Percentiles rank a stretch among this genome's conserved stretches.
Evolutionary conservation across 768 basidiomycete genomes (phyloP).

Genomic region (Xerocomus spinulosus): DNA sequence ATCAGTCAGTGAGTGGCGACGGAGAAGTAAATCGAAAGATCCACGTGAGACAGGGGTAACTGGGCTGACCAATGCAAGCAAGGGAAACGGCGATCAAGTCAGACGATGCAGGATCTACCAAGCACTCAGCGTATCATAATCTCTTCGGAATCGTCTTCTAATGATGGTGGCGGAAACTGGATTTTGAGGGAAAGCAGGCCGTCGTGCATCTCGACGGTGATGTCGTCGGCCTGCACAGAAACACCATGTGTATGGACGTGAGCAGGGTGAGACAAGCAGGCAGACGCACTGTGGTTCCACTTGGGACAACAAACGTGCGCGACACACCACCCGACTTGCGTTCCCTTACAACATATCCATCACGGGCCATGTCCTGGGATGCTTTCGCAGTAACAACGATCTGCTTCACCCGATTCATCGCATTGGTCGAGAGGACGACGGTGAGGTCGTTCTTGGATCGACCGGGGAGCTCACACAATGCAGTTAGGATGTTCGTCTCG

Average conservation of each 20-base stretch:
- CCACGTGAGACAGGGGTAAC: background rate
- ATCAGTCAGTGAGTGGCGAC: constrained; percentile 10
- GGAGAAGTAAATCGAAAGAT: background rate
- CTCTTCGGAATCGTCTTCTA: constrained; percentile 40
- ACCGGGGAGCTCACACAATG: constrained; percentile 68
- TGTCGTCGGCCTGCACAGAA: constrained; percentile 44
- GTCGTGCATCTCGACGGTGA: constrained; percentile 52
- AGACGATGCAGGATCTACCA: constrained; percentile 13
- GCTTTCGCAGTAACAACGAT: constrained; percentile 50
- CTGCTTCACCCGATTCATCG: constrained; percentile 59
- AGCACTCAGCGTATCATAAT: constrained; percentile 45
- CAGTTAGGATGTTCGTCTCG: constrained; percentile 47
- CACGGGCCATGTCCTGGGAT: constrained; percentile 38
- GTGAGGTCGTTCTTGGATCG: constrained; percentile 53
- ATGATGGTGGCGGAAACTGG: constrained; percentile 43
- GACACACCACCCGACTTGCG: constrained; percentile 49
- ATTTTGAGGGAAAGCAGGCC: constrained; percentile 58
- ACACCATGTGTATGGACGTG: constrained; percentile 5
- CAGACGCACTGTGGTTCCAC: constrained; percentile 48
- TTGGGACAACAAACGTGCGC: constrained; percentile 51
- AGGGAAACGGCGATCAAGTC: constrained; percentile 10
- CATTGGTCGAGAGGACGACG: constrained; percentile 56
- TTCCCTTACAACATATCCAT: constrained; percentile 47
- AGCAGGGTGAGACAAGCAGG: constrained; percentile 14
- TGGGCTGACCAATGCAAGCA: constrained; percentile 6